Percentiles rank a stretch among this genome's conserved stretches.
phyloP scores from a whole-genome alignment of 202 grass and related monocot genomes.

The Zizania palustris region DNA sequence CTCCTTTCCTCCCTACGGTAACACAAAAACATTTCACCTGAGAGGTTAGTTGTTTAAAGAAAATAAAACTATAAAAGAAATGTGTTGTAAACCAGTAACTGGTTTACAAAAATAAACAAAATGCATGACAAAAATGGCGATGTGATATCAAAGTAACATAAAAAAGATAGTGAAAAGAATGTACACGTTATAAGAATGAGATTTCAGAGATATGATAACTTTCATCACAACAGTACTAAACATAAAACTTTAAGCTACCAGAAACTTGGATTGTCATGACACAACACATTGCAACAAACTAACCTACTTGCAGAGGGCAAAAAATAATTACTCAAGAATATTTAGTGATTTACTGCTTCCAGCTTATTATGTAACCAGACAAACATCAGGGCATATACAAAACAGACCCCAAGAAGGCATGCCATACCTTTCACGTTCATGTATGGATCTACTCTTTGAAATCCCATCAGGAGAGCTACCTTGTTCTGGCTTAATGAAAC shows the following conservation, averaged over 20 bases:
- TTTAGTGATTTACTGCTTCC: neutral
- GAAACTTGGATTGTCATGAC: neutral
- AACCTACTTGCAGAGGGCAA: neutral
- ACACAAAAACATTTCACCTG: neutral
- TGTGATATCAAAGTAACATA: neutral
- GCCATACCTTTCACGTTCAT: neutral
- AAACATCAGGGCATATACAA: neutral
- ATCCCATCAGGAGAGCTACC: neutral
- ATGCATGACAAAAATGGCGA: neutral
- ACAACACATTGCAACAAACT: neutral
- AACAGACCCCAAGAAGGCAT: neutral
- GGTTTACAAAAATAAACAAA: neutral
- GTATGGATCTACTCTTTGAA: neutral
- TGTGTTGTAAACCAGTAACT: neutral
- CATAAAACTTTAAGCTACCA: neutral
- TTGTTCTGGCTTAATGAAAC: constrained; percentile 7
- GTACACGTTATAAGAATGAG: neutral
- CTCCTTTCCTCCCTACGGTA: constrained; percentile 60
- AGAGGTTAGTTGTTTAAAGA: neutral
- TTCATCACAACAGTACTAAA: neutral
- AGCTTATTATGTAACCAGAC: neutral
- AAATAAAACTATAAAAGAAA: neutral
- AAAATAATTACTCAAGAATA: neutral
- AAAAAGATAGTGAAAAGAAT: neutral
- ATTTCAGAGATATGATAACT: neutral